Evolutionary conservation across 1,284 basidiomycete species (phyloP).

Genomic region (Ceratobasidium sp.): DNA sequence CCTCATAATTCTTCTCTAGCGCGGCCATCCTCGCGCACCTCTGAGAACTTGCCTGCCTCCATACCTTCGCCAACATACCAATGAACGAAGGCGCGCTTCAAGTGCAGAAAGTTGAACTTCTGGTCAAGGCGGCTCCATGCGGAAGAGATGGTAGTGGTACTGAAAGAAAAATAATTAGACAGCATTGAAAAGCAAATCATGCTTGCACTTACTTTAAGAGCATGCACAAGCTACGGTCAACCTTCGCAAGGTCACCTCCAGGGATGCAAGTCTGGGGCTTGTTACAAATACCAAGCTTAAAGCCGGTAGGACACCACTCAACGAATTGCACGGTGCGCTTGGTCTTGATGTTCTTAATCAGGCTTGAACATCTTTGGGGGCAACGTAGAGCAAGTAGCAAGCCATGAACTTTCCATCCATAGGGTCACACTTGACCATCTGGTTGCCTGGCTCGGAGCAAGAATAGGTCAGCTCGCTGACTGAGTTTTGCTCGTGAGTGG

Average conservation of each 20-base stretch:
- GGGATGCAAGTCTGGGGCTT: slow-evolving; percentile 93
- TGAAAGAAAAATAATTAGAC: slow-evolving; percentile 62
- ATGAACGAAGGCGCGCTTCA: slow-evolving; percentile 92
- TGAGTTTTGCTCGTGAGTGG: slow-evolving; percentile 96
- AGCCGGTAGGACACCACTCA: slow-evolving; percentile 84
- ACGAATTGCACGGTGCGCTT: slow-evolving; percentile 97
- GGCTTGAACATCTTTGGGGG: slow-evolving; percentile 95
- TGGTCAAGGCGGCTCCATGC: slow-evolving; percentile 93
- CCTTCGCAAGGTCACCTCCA: slow-evolving; percentile 95
- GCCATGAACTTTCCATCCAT: slow-evolving; percentile 92
- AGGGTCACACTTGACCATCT: slow-evolving; percentile 98
- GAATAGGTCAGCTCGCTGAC: slow-evolving; percentile 99
- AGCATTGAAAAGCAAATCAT: neutral
- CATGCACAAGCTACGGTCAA: slow-evolving; percentile 96
- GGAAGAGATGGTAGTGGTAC: slow-evolving; percentile 92
- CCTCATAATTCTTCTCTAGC: slow-evolving; percentile 95
- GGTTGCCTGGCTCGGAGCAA: slow-evolving; percentile 97
- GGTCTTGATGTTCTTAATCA: slow-evolving; percentile 95
- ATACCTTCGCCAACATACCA: slow-evolving; percentile 97
- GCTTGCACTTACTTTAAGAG: slow-evolving; percentile 75
- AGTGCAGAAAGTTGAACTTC: slow-evolving; percentile 98
- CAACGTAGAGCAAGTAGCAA: slow-evolving; percentile 91
- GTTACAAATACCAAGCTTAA: slow-evolving; percentile 93
- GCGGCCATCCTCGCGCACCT: slow-evolving; percentile 97
- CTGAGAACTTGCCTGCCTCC: slow-evolving; percentile 99